Evolutionary conservation across 305 asterid species (phyloP).

Genomic region (Salvia sclarea): DNA sequence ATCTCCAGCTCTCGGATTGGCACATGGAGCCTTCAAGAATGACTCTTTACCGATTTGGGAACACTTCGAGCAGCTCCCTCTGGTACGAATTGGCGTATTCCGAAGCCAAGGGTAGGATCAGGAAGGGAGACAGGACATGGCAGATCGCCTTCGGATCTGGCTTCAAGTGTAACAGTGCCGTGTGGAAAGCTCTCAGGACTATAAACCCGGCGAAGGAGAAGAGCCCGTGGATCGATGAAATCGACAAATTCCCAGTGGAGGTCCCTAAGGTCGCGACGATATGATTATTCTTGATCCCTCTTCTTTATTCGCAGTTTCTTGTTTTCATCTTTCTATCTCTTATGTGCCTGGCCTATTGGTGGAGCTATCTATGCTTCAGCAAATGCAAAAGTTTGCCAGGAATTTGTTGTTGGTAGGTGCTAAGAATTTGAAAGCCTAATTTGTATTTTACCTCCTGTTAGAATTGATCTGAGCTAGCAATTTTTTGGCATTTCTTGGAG

Average conservation of each 20-base stretch:
- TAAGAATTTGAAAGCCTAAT: conserved; percentile 29
- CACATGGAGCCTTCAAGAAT: conserved; percentile 81
- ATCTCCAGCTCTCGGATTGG: conserved; percentile 63
- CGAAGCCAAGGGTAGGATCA: conserved; percentile 79
- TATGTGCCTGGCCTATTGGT: conserved; percentile 12
- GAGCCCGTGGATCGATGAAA: conserved; percentile 69
- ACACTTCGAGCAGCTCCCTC: conserved; percentile 80
- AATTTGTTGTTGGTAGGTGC: conserved; percentile 29
- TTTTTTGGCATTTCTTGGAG: conserved; percentile 30
- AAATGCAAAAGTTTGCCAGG: conserved; percentile 4
- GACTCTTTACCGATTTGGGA: conserved; percentile 70
- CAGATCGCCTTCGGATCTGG: conserved; percentile 83
- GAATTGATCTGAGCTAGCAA: conserved; percentile 25
- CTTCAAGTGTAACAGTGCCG: conserved; percentile 80
- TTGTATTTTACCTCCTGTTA: conserved; percentile 19
- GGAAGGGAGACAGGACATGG: conserved; percentile 75
- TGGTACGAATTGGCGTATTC: conserved; percentile 69
- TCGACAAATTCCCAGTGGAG: conserved; percentile 61
- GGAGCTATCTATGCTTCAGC: conserved; percentile 7
- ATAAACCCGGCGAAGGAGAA: conserved; percentile 63
- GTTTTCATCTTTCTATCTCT: conserved; percentile 19
- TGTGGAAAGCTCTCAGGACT: conserved; percentile 73
- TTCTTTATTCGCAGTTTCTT: not conserved
- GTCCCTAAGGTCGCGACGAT: conserved; percentile 44
- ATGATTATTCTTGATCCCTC: not conserved